A percentile compares a stretch with the other conserved stretches of the same genome.
These are phyloP conservation scores for Termitomyces sp. DNA, from an alignment of 768 basidiomycete species.

Conservation along the genomic window DNA sequence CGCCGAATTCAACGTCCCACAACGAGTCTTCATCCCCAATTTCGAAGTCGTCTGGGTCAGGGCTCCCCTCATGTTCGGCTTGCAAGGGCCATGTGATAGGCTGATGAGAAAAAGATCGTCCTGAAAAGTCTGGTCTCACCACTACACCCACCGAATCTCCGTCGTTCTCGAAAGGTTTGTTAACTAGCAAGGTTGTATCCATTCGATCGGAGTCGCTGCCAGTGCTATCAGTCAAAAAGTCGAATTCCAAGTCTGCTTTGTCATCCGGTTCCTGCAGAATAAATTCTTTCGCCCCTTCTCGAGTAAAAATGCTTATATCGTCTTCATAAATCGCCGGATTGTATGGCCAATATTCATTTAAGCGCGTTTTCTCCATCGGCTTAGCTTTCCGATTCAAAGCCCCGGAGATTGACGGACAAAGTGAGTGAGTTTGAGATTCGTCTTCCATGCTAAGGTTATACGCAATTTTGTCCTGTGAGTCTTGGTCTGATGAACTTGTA, in stretches of 20 bases:
- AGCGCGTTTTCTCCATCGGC: background rate
- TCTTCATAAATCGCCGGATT: background rate
- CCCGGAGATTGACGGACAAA: slow-evolving; percentile 5
- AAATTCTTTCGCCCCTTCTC: background rate
- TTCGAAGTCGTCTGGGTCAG: slow-evolving; percentile 5
- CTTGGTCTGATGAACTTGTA: background rate
- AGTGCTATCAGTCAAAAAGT: slow-evolving; percentile 10
- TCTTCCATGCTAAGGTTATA: slow-evolving; percentile 1
- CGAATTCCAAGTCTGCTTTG: slow-evolving; percentile 10
- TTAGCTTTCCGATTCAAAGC: background rate
- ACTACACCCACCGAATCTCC: slow-evolving; percentile 14
- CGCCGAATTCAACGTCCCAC: slow-evolving; percentile 1
- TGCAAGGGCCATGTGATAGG: slow-evolving; percentile 13
- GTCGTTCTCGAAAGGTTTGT: slow-evolving; percentile 5
- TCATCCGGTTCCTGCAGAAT: background rate
- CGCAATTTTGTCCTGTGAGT: slow-evolving; percentile 8
- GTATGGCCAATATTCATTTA: background rate
- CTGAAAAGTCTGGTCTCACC: slow-evolving; percentile 3
- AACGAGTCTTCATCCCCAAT: slow-evolving; percentile 10
- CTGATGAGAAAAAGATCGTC: slow-evolving; percentile 7
- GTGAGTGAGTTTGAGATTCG: slow-evolving; percentile 7
- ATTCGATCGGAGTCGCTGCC: background rate
- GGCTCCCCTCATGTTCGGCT: slow-evolving; percentile 4
- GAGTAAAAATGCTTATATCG: background rate
- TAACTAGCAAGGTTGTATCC: slow-evolving; percentile 1